Evolutionary conservation across 1,139 yeast genomes (phyloP).

Genomic region (Meyerozyma guilliermondii): DNA sequence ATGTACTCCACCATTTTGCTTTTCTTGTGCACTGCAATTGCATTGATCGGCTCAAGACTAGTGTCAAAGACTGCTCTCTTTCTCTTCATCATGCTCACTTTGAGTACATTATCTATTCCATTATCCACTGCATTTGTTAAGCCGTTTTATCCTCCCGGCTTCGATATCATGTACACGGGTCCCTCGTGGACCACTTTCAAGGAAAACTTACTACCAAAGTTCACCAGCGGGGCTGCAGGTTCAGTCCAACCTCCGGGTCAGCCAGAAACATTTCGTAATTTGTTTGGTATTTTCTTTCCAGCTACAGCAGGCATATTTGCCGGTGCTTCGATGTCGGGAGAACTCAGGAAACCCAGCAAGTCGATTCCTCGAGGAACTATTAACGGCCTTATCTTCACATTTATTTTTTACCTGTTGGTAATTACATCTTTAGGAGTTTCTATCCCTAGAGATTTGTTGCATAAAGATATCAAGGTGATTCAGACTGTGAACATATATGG

Average conservation of each 20-base stretch:
- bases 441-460: conserved; percentile 71
- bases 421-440: conserved; percentile 75
- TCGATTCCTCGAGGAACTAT: conserved; percentile 90
- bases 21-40: conserved; percentile 68
- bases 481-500: conserved; percentile 75
- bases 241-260: conserved; percentile 53
- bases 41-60: conserved; percentile 76
- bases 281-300: conserved; percentile 94
- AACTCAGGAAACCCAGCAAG: conserved; percentile 73
- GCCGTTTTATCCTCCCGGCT: conserved; percentile 46
- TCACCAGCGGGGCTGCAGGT: conserved; percentile 91
- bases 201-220: conserved; percentile 68
- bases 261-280: conserved; percentile 69
- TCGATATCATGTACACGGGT: conserved; percentile 62
- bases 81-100: conserved; percentile 60
- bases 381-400: conserved; percentile 73
- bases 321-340: conserved; percentile 99
- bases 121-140: conserved; percentile 60
- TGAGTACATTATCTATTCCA: conserved; percentile 81
- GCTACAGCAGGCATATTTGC: conserved; percentile 98
- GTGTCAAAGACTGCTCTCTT: conserved; percentile 83
- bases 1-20: conserved; percentile 63
- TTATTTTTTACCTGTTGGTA: conserved; percentile 66
- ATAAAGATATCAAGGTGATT: conserved; percentile 74
- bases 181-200: conserved; percentile 59